Conservation (phyloP, 1,284 basidiomycete species). For the Papiliotrema fonsecae region DNA sequence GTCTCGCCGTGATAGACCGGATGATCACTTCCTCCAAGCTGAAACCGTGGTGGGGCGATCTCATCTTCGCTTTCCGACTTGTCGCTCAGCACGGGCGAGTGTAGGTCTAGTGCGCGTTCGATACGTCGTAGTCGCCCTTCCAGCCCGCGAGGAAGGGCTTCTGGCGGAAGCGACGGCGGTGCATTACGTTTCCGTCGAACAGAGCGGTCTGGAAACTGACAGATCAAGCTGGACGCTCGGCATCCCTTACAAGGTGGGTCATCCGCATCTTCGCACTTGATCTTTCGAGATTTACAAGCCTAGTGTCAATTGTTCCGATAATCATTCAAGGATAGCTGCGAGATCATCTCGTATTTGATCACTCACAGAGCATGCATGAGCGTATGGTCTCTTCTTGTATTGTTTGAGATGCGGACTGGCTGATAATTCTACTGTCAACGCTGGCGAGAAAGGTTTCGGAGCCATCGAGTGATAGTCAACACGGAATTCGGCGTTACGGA, state of each 20-base stretch:
- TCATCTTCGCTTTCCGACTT: background rate
- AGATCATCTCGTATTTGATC: background rate
- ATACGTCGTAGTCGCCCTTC: conserved; percentile 15
- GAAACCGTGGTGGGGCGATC: conserved; percentile 18
- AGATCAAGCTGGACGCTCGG: conserved; percentile 13
- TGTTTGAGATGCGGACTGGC: no score
- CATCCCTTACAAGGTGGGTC: conserved; percentile 21
- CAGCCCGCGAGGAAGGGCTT: conserved; percentile 5
- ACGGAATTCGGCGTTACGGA: no score
- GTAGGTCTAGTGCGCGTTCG: conserved; percentile 14
- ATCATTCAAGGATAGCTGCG: background rate
- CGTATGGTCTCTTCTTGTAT: conserved; percentile 13
- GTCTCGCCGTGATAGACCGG: conserved; percentile 19
- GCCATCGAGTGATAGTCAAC: no score
- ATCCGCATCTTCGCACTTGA: conserved; percentile 19
- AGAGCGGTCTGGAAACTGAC: conserved; percentile 3
- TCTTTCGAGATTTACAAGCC: conserved; percentile 22
- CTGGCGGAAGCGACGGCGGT: background rate
- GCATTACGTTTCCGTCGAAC: background rate
- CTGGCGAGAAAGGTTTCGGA: no score
- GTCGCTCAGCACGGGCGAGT: background rate
- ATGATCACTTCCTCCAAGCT: conserved; percentile 13
- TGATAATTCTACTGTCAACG: no score
- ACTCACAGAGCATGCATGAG: conserved; percentile 18
- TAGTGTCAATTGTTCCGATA: conserved; percentile 1